phyloP scores from a whole-genome alignment of 305 asterid species.

The Fraxinus platypoda region DNA sequence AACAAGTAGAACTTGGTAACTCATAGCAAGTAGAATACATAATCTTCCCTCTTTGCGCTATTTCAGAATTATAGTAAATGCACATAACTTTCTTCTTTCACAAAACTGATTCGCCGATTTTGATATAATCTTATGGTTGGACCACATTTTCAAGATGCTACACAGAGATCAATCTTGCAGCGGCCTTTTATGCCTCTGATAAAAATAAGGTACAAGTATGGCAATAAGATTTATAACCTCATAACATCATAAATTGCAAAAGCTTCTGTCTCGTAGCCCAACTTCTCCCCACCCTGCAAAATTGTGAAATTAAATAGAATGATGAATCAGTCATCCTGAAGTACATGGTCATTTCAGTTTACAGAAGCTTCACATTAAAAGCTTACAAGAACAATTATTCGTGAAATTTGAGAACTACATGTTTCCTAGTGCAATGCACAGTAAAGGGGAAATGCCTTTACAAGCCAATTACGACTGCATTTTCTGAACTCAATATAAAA shows the following conservation, averaged over 20 bases:
- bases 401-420: neutral
- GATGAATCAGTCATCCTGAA: no score
- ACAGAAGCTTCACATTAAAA: slow-evolving; percentile 11
- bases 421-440: neutral
- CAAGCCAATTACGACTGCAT: neutral
- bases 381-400: neutral
- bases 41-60: neutral
- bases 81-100: neutral
- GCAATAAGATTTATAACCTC: slow-evolving; percentile 46
- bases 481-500: neutral
- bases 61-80: neutral
- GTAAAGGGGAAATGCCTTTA: neutral
- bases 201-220: neutral
- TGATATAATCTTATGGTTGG: neutral
- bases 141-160: no score
- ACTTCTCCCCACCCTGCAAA: slow-evolving; percentile 77
- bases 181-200: neutral
- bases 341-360: neutral
- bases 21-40: neutral
- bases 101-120: neutral
- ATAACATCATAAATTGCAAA: slow-evolving; percentile 88
- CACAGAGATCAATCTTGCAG: no score
- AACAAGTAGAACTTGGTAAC: neutral
- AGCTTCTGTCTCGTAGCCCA: slow-evolving; percentile 95
- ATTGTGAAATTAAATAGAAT: neutral